Evolutionary conservation across 345 rosid genomes (phyloP), one percentile per base, ranked within the genome.

Genomic region (Reutealis trisperma): DNA sequence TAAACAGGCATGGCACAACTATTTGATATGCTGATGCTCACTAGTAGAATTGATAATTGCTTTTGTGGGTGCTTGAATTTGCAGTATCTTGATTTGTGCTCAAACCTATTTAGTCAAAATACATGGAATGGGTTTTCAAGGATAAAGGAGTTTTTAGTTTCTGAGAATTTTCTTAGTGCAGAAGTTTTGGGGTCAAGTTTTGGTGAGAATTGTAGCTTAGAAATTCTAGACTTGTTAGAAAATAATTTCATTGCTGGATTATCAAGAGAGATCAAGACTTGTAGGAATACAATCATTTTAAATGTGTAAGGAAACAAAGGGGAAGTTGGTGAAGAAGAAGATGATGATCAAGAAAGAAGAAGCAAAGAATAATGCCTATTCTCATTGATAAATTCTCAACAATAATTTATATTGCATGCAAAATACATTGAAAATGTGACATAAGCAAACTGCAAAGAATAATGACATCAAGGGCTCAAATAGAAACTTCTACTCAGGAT

Each of bases 41-140:
- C 86, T 0, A 97, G 99, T 3, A 76, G 89, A 49, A 81, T 93
- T 2, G 88, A 84, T 30, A 72, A 75, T 8, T 75, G 75, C 75
- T 93, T 95, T 52, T 84, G 88, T 70, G 89, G 51, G 18, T 93
- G 99, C 79, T 69, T 32, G 72, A 80, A 83, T 59, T 83, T 95
- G 76, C 83, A 75, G 87, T 72, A 86, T 68, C 89, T 95, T 42
- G 99, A 95, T 75, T 83, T 95, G 84, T 85, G 99, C 83, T 70
- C 86, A 9, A 95, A 95, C 41, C 12, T 63, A 0, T 89, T 95
- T 49, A 80, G 13, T 21, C 98, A 97, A 30, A 80, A 61, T 25
- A 4, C 91, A 52, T 89, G 98, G 97, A 34, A 18, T 69, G 88
- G 85, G 8, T 85, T 90, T 66, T 84, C 88, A 7, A 88, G 89